Percentiles rank a stretch among this genome's conserved stretches.
Evolutionary conservation across 1,284 basidiomycete species (phyloP).

Genomic region (Grifola frondosa): DNA sequence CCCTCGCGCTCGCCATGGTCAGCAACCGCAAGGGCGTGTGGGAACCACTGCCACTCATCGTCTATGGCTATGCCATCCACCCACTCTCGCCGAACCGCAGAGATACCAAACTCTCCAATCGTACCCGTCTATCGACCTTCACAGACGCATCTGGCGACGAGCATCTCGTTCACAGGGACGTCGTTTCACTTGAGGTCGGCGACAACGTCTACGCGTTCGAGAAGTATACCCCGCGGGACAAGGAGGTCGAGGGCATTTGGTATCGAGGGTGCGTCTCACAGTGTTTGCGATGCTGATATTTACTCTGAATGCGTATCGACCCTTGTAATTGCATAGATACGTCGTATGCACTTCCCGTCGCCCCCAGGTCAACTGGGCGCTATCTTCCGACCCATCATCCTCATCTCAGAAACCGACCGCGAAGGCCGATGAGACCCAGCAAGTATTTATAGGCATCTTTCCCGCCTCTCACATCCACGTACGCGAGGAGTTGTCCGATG

Average conservation of each 20-base stretch:
- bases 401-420: constrained; percentile 46
- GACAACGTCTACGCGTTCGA: constrained; percentile 98
- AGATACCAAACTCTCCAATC: constrained; percentile 64
- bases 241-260: constrained; percentile 79
- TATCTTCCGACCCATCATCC: constrained; percentile 52
- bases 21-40: constrained; percentile 50
- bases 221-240: constrained; percentile 72
- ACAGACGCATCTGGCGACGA: constrained; percentile 71
- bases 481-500: constrained; percentile 86
- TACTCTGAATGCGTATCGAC: not conserved
- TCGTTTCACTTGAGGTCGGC: constrained; percentile 85
- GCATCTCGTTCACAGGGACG: constrained; percentile 63
- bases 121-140: constrained; percentile 64
- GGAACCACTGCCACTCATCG: constrained; percentile 78
- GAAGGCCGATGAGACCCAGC: constrained; percentile 72
- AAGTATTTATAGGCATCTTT: constrained; percentile 96
- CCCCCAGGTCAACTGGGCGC: constrained; percentile 65
- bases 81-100: constrained; percentile 72
- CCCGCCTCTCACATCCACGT: constrained; percentile 89
- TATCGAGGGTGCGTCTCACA: constrained; percentile 76
- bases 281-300: not conserved
- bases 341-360: constrained; percentile 81
- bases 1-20: constrained; percentile 16
- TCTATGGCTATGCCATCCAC: constrained; percentile 82
- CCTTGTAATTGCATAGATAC: constrained; percentile 54